Conservation (phyloP, 495 filamentous ascomycete species). For the Glarea lozoyensis region DNA sequence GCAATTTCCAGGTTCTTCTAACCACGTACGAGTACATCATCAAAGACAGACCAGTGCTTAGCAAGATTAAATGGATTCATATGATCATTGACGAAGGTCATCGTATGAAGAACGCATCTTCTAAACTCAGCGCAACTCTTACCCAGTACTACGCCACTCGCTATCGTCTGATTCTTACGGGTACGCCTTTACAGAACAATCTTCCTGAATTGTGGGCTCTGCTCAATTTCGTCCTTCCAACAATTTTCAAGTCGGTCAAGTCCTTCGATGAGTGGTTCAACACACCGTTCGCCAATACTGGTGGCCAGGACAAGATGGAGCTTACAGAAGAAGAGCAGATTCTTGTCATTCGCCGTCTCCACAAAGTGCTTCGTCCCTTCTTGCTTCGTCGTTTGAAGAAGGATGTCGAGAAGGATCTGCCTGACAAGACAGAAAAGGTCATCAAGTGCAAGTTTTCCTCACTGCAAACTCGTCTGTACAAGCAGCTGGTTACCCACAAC, state of each 20-base stretch:
- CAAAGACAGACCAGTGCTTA: slow-evolving; percentile 88
- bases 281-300: slow-evolving; percentile 97
- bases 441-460: slow-evolving; percentile 98
- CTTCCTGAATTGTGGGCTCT: slow-evolving; percentile 92
- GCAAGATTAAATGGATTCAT: slow-evolving; percentile 98
- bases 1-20: slow-evolving; percentile 89
- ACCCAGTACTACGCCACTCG: slow-evolving; percentile 90
- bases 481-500: slow-evolving; percentile 91
- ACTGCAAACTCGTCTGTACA: slow-evolving; percentile 86
- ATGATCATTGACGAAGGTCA: slow-evolving; percentile 99
- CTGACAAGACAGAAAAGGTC: slow-evolving; percentile 97
- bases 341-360: slow-evolving; percentile 93
- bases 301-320: slow-evolving; percentile 96
- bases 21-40: slow-evolving; percentile 99
- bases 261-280: slow-evolving; percentile 99
- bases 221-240: slow-evolving; percentile 95
- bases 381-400: slow-evolving; percentile 96
- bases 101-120: slow-evolving; percentile 98
- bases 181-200: slow-evolving; percentile 96
- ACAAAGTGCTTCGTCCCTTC: slow-evolving; percentile 97
- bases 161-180: slow-evolving; percentile 92
- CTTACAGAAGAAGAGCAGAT: slow-evolving; percentile 98
- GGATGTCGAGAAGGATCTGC: slow-evolving; percentile 97
- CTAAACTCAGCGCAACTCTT: slow-evolving; percentile 89
- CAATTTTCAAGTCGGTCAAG: slow-evolving; percentile 98